Percentiles rank a stretch among this genome's conserved stretches.
These are phyloP conservation scores for Hypoxylon fragiforme DNA, from an alignment of 495 filamentous ascomycete species.

Conservation along the genomic window DNA sequence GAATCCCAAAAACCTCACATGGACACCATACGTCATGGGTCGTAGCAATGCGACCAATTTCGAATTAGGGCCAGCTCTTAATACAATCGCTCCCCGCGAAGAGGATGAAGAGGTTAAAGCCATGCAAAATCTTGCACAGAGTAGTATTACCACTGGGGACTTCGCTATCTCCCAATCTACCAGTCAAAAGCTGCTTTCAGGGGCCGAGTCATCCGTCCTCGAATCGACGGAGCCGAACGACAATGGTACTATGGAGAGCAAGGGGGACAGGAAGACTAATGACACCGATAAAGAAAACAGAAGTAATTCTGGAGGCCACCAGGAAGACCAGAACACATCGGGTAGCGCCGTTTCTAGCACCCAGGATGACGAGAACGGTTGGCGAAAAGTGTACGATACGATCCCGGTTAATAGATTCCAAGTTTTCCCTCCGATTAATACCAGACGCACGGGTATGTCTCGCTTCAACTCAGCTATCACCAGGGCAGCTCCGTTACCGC, in stretches of 20 bases:
- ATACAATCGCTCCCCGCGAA: conserved; percentile 83
- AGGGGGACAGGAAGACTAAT: conserved; percentile 34
- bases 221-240: conserved; percentile 51
- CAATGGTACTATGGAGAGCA: conserved; percentile 34
- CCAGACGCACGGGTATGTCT: conserved; percentile 37
- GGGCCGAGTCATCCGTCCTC: conserved; percentile 35
- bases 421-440: conserved; percentile 77
- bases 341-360: conserved; percentile 4
- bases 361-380: conserved; percentile 38
- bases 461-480: conserved; percentile 36
- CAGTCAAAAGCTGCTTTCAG: conserved; percentile 14
- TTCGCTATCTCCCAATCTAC: conserved; percentile 27
- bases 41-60: conserved; percentile 80
- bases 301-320: conserved; percentile 35
- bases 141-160: conserved; percentile 40
- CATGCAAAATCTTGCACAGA: conserved; percentile 33
- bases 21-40: conserved; percentile 99
- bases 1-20: conserved; percentile 78
- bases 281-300: conserved; percentile 33
- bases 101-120: conserved; percentile 62
- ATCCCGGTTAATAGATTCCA: conserved; percentile 84
- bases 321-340: conserved; percentile 9
- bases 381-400: conserved; percentile 47
- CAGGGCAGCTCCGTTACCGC: conserved; percentile 36
- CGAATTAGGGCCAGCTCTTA: conserved; percentile 78